Conservation (phyloP, 1,139 yeast species). For the Pichia sp. region DNA sequence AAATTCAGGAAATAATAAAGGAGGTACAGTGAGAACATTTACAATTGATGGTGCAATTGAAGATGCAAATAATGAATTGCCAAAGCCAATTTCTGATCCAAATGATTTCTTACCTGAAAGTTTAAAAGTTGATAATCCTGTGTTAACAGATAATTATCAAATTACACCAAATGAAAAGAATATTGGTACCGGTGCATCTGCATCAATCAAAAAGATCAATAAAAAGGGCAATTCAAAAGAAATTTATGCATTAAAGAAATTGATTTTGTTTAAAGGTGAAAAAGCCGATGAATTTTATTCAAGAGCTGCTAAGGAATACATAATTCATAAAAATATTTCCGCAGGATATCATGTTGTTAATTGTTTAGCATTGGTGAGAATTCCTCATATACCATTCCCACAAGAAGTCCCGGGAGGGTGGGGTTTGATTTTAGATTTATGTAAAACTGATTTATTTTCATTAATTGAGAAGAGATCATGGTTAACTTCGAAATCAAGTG, state of each 20-base stretch:
- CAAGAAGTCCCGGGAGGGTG: constrained; percentile 57
- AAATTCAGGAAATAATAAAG: neutral
- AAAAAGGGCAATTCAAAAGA: constrained; percentile 21
- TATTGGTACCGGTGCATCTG: constrained; percentile 69
- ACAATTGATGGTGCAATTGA: constrained; percentile 28
- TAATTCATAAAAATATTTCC: constrained; percentile 51
- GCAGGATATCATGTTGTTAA: constrained; percentile 58
- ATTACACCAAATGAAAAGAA: constrained; percentile 41
- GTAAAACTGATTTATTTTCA: constrained; percentile 51
- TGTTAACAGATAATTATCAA: constrained; percentile 53
- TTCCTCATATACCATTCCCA: constrained; percentile 44
- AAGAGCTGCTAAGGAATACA: constrained; percentile 60
- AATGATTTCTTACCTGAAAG: constrained; percentile 56
- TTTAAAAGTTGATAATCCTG: constrained; percentile 44
- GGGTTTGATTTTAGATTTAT: constrained; percentile 69
- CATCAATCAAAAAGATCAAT: constrained; percentile 42
- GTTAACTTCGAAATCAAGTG: constrained; percentile 35
- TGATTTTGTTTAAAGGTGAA: constrained; percentile 55
- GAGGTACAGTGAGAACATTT: constrained; percentile 1
- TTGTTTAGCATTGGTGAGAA: constrained; percentile 49
- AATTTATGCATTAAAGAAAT: constrained; percentile 58
- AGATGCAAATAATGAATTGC: constrained; percentile 41
- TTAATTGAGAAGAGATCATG: constrained; percentile 45
- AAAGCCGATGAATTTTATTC: constrained; percentile 61
- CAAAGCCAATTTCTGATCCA: constrained; percentile 64